Base-by-base conservation (phyloP, 306 rosid genomes). In the Vigna angularis region DNA sequence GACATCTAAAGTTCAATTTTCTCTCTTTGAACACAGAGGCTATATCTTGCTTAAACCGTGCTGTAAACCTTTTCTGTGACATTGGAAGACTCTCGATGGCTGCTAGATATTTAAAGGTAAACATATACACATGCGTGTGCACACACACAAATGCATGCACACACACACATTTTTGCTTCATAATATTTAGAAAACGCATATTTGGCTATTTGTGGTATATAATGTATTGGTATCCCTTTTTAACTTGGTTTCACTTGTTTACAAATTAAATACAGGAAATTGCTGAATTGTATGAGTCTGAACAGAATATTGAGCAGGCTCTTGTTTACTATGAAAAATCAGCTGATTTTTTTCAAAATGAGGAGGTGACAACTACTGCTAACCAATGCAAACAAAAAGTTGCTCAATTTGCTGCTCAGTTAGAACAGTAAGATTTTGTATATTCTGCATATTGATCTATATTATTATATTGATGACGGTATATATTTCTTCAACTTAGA, bases 71-170 rank as follows among this genome's bases (percentile, higher is more conserved):
- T 79, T 65, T 89, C 67, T 95, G 99, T 90, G 98, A 95, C 48
- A 95, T 93, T 93, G 99, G 99, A 82, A 88, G 98, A 87, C 96
- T 95, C 75, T 91, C 85, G 69, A 91, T 95, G 99, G 98, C 99
- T 79, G 99, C 98, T 49, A 93, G 98, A 81, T 91, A 87, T 81
- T 89, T 83, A 61, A 95, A 95, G 98, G 99, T 90, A 86, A 28
- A 56, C 53, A 45, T 12, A 11, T 30, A 30, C 34, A 30, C 5
- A 30, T 3, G 34, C 34, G 5, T 30, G 34, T 4, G 34, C 34
- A 30, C 34, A 30, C 4, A 4, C 34, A 30, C 5, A 30, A 30
- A 30, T 4, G 34, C 5, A 45, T 12, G 3, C 5, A 42, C 1
- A 9, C 18, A 6, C 75, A 64, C 24, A 30, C 28, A n/a, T 34